Percentiles rank a stretch among this genome's conserved stretches.
Conservation (phyloP, 257 asterid genomes). For the Nyctanthes arbortristis region DNA sequence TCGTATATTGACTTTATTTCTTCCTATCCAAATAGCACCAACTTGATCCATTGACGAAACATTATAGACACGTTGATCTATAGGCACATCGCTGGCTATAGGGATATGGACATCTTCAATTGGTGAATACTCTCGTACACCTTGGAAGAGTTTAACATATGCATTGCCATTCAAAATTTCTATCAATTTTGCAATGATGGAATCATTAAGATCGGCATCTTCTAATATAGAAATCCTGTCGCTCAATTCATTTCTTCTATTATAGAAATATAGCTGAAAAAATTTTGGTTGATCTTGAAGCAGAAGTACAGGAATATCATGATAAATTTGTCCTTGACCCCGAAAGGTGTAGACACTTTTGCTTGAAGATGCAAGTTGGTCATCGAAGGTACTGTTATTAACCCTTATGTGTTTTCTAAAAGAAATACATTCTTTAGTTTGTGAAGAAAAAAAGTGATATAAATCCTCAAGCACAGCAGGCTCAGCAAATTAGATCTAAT, state of each 20-base stretch:
- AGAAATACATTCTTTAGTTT: too few relatives aligned
- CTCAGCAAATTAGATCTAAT: too few relatives aligned
- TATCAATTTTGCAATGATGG: too few relatives aligned
- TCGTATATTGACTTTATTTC: background rate
- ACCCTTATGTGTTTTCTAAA: too few relatives aligned
- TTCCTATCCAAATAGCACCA: background rate
- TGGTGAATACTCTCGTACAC: background rate
- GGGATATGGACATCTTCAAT: background rate
- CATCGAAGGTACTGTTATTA: background rate
- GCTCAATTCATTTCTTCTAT: background rate
- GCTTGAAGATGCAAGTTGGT: background rate
- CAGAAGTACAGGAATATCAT: background rate
- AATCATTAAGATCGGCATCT: background rate
- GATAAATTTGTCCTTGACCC: background rate
- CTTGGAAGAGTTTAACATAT: background rate
- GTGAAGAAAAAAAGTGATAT: too few relatives aligned
- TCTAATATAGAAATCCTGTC: background rate
- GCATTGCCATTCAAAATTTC: background rate
- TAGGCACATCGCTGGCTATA: background rate
- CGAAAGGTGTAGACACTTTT: constrained; percentile 4
- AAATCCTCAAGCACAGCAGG: too few relatives aligned
- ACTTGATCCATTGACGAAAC: background rate
- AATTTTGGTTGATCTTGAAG: background rate
- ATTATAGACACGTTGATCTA: constrained; percentile 10
- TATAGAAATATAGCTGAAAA: background rate